Percentiles rank a stretch among this genome's conserved stretches.
Evolutionary conservation across 495 filamentous ascomycete species (phyloP).

Genomic region (Aspergillus baeticus): DNA sequence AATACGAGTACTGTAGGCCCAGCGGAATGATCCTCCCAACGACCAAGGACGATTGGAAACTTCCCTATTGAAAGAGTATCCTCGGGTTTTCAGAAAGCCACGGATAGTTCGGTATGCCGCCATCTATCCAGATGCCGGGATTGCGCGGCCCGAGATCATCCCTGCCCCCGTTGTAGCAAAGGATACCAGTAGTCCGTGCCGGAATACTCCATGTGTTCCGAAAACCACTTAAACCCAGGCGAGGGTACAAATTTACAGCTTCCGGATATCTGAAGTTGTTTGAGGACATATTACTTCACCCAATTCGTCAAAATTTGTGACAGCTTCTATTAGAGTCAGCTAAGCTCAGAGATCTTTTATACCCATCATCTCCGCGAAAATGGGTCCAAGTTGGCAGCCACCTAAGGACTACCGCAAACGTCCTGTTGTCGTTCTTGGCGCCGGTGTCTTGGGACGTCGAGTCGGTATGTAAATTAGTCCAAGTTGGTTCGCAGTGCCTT

Average conservation of each 20-base stretch:
- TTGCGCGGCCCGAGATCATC: not conserved
- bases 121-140: not conserved
- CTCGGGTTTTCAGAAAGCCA: not conserved
- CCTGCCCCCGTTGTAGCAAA: too few species aligned
- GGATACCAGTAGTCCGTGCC: too few species aligned
- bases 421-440: constrained; percentile 44
- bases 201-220: too few species aligned
- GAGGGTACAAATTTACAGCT: not conserved
- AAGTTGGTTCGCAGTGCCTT: not conserved
- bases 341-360: too few species aligned
- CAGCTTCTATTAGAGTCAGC: too few species aligned
- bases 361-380: constrained; percentile 1
- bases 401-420: constrained; percentile 33
- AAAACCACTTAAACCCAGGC: too few species aligned
- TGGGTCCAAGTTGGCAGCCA: constrained; percentile 26
- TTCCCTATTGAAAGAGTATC: not conserved
- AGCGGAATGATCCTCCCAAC: not conserved
- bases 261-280: too few species aligned
- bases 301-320: too few species aligned
- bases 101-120: not conserved
- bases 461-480: constrained; percentile 27
- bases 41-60: not conserved
- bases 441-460: constrained; percentile 46
- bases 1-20: not conserved
- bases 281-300: not conserved